Conservation (phyloP, 495 filamentous ascomycete genomes). For the Aspergillus coremiiformis region DNA sequence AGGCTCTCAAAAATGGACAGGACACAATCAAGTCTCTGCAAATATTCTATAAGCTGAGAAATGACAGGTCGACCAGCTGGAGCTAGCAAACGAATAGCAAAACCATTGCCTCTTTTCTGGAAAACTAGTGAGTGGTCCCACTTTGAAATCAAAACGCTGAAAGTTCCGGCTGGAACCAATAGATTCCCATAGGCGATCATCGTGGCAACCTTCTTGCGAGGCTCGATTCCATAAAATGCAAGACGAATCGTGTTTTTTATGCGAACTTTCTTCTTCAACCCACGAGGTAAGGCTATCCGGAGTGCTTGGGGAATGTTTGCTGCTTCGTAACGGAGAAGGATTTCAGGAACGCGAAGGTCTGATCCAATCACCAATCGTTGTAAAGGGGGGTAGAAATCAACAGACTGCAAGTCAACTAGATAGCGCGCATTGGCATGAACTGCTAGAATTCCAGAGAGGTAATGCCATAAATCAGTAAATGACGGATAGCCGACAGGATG, state of each 20-base stretch:
- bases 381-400: constrained; percentile 29
- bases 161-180: constrained; percentile 17
- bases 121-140: constrained; percentile 28
- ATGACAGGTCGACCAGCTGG: constrained; percentile 33
- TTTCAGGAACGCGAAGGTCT: constrained; percentile 28
- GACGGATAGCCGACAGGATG: constrained; percentile 20
- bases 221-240: constrained; percentile 37
- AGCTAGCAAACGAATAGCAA: constrained; percentile 36
- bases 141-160: constrained; percentile 22
- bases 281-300: constrained; percentile 24
- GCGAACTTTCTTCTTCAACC: constrained; percentile 22
- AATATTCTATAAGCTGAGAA: constrained; percentile 27
- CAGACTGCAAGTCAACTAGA: constrained; percentile 26
- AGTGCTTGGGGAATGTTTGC: constrained; percentile 26
- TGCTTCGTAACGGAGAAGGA: constrained; percentile 29
- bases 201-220: constrained; percentile 24
- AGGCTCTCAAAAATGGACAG: constrained; percentile 36
- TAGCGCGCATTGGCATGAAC: constrained; percentile 38
- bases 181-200: constrained; percentile 36
- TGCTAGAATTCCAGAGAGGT: constrained; percentile 33
- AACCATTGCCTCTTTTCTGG: constrained; percentile 27
- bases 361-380: constrained; percentile 28
- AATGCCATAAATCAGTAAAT: constrained; percentile 33
- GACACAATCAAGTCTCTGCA: constrained; percentile 38
- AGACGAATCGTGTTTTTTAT: constrained; percentile 34